These are phyloP conservation scores for Trichomonas tenax DNA, from an alignment of 208 protist genomes.

Conservation along the genomic window DNA sequence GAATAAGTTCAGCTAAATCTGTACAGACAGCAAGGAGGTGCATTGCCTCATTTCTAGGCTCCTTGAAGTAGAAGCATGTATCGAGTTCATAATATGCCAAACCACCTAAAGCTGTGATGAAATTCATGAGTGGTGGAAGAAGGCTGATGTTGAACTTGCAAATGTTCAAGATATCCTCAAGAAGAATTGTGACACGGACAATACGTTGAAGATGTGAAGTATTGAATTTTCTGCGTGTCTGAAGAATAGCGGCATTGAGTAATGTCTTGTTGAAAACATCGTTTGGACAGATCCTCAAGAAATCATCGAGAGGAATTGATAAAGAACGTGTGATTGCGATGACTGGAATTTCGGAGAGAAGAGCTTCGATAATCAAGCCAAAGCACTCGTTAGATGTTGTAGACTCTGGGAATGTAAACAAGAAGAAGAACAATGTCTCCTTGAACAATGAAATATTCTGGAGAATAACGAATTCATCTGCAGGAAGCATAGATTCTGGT, in stretches of 20 bases:
- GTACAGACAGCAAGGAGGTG: not conserved
- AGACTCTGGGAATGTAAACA: not conserved
- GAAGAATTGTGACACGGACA: not conserved
- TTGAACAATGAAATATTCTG: not conserved
- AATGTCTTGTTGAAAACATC: not conserved
- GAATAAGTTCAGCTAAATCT: not conserved
- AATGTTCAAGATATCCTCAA: not conserved
- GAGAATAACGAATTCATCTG: not conserved
- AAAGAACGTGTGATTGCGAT: not conserved
- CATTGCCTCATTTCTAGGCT: not conserved
- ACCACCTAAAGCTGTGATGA: not conserved
- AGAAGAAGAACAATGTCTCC: constrained; percentile 4
- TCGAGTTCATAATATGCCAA: not conserved
- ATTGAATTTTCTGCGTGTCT: not conserved
- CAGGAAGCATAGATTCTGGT: not conserved
- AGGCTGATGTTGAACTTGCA: not conserved
- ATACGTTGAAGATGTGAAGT: not conserved
- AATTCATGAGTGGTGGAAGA: not conserved
- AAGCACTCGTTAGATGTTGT: not conserved
- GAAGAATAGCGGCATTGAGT: not conserved
- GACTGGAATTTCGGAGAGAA: not conserved
- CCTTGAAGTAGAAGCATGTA: not conserved
- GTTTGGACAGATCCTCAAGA: not conserved
- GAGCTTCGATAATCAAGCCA: not conserved
- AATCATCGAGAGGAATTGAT: not conserved